Conservation (phyloP, 2,329 filamentous ascomycete genomes). For the Tympanopsis confertula region DNA sequence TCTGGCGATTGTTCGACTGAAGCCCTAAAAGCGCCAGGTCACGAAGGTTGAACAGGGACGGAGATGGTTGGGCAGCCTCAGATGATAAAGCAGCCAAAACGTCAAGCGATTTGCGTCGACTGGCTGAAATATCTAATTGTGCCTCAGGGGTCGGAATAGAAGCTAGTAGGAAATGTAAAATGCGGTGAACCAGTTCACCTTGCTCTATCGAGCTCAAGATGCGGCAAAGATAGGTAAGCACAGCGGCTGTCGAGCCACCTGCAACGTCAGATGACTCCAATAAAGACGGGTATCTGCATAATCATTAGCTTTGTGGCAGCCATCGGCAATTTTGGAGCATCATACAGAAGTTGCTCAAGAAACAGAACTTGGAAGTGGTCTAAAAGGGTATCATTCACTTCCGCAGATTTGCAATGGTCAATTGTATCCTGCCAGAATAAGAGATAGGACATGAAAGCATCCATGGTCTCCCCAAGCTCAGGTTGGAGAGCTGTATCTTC, state of each 20-base stretch:
- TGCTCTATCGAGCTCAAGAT: not conserved
- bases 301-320: slow-evolving; percentile 4
- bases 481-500: not conserved
- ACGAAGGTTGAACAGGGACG: not conserved
- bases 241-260: not conserved
- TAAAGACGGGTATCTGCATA: not conserved
- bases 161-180: not conserved
- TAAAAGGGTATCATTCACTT: slow-evolving; percentile 59
- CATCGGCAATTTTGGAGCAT: not conserved
- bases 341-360: slow-evolving; percentile 58
- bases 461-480: slow-evolving; percentile 18
- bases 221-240: not conserved
- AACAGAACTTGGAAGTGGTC: slow-evolving; percentile 68
- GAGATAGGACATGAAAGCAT: slow-evolving; percentile 62
- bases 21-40: not conserved
- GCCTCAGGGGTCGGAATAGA: not conserved
- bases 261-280: not conserved
- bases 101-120: not conserved
- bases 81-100: not conserved
- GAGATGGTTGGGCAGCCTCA: not conserved
- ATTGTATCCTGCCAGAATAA: slow-evolving; percentile 69
- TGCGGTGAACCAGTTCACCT: slow-evolving; percentile 1
- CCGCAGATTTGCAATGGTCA: slow-evolving; percentile 59
- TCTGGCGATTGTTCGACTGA: not conserved
- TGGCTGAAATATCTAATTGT: not conserved